phyloP scores from a whole-genome alignment of 2,329 filamentous ascomycete species.

The Blastomyces parvus region DNA sequence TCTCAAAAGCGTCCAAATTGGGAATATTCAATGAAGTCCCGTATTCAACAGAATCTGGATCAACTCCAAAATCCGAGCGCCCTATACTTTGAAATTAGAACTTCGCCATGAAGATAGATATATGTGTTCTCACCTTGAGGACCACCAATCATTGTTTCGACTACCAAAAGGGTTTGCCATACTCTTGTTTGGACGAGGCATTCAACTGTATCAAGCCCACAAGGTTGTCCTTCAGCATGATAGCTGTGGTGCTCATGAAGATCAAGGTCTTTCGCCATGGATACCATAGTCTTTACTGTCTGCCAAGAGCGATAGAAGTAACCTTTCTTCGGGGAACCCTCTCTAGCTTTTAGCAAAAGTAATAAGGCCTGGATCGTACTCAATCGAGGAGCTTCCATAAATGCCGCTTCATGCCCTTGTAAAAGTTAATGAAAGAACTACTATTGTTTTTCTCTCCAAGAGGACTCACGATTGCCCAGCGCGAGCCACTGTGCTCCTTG shows the following conservation, averaged over 20 bases:
- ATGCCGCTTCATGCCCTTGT: conserved; percentile 77
- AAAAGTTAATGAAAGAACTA: conserved; percentile 13
- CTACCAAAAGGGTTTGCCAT: conserved; percentile 79
- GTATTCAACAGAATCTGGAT: conserved; percentile 67
- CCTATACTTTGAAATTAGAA: conserved; percentile 40
- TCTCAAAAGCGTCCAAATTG: conserved; percentile 65
- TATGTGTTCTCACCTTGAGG: conserved; percentile 61
- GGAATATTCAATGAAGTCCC: conserved; percentile 53
- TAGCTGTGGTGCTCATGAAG: conserved; percentile 76
- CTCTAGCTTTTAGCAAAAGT: conserved; percentile 79
- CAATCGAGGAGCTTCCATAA: conserved; percentile 81
- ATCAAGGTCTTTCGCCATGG: conserved; percentile 87
- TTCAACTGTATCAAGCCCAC: conserved; percentile 59
- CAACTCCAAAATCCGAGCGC: conserved; percentile 67
- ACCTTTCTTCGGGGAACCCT: conserved; percentile 82
- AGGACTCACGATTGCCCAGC: conserved; percentile 64
- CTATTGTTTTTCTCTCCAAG: conserved; percentile 8
- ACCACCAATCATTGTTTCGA: conserved; percentile 86
- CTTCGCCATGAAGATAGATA: conserved; percentile 15
- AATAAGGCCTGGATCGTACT: conserved; percentile 87
- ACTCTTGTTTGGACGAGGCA: conserved; percentile 77
- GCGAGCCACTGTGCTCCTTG: conserved; percentile 90
- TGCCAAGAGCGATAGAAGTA: conserved; percentile 99
- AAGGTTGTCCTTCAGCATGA: conserved; percentile 62
- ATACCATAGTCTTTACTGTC: conserved; percentile 80